Conservation (phyloP, 164 flowering plant species). For the Vitis rupestris region DNA sequence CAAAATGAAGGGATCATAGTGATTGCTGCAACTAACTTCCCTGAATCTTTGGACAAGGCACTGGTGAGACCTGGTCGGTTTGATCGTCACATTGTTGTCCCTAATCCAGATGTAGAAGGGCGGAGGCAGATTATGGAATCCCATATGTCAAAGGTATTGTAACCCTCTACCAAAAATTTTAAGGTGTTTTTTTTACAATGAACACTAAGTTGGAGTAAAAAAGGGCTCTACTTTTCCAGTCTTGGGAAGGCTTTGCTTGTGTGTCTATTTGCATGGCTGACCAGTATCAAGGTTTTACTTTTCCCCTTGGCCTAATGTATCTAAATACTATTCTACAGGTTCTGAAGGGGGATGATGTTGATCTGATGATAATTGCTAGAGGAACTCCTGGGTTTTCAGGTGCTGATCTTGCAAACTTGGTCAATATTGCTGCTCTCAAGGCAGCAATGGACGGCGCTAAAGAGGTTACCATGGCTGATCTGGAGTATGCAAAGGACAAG, state of each 20-base stretch:
- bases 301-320: too few species aligned
- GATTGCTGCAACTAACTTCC: constrained; percentile 97
- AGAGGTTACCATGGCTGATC: constrained; percentile 77
- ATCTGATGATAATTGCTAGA: constrained; percentile 90
- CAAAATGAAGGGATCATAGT: constrained; percentile 98
- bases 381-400: constrained; percentile 93
- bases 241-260: too few species aligned
- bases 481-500: constrained; percentile 84
- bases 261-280: too few species aligned
- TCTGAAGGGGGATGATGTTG: constrained; percentile 90
- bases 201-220: background rate
- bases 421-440: constrained; percentile 87
- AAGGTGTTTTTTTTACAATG: background rate
- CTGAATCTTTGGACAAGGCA: constrained; percentile 94
- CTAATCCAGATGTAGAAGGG: constrained; percentile 98
- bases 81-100: constrained; percentile 91
- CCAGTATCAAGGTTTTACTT: too few species aligned
- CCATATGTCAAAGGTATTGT: constrained; percentile 86
- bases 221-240: too few species aligned
- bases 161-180: background rate
- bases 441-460: constrained; percentile 96
- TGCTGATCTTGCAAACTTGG: constrained; percentile 93
- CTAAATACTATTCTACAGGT: constrained; percentile 41
- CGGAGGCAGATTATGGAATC: constrained; percentile 90
- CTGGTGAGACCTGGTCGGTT: constrained; percentile 95